A percentile compares a stretch with the other conserved stretches of the same genome.
These are phyloP conservation scores for Myxozyma nipponensis DNA, from an alignment of 805 yeast species.

Conservation along the genomic window DNA sequence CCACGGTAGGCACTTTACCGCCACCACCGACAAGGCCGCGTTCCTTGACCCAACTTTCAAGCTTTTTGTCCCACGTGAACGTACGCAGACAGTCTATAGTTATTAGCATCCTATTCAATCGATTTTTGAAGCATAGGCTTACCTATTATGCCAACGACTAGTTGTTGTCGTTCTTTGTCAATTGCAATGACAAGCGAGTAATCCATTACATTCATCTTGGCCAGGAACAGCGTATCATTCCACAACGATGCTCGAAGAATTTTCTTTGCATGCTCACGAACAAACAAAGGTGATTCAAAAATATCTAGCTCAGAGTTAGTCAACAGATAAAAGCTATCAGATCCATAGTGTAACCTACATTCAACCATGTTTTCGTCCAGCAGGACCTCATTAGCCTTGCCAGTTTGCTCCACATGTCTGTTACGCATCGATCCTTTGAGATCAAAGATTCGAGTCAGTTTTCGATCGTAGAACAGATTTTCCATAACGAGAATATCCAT, in stretches of 20 bases:
- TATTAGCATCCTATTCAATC: neutral
- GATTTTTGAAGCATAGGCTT: conserved; percentile 4
- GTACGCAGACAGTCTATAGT: conserved; percentile 75
- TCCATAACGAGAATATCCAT: conserved; percentile 96
- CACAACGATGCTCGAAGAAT: conserved; percentile 81
- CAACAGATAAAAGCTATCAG: neutral
- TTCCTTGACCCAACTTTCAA: conserved; percentile 98
- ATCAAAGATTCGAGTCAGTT: conserved; percentile 84
- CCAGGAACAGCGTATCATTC: conserved; percentile 90
- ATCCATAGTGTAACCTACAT: conserved; percentile 39
- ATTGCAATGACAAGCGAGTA: conserved; percentile 93
- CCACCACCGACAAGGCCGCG: conserved; percentile 81
- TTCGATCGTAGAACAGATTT: conserved; percentile 79
- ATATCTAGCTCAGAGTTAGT: conserved; percentile 44
- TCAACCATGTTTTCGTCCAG: conserved; percentile 98
- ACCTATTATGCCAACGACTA: conserved; percentile 87
- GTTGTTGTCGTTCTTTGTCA: conserved; percentile 54
- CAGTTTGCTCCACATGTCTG: conserved; percentile 94
- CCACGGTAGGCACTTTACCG: conserved; percentile 92
- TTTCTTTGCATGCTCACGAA: conserved; percentile 85
- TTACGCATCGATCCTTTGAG: conserved; percentile 97
- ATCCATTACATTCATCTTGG: conserved; percentile 98
- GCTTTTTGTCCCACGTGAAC: conserved; percentile 97
- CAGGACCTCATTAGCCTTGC: conserved; percentile 88
- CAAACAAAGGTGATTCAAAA: conserved; percentile 92